phyloP scores from a whole-genome alignment of 2,329 filamentous ascomycete genomes.

The Colletotrichum neosansevieriae region DNA sequence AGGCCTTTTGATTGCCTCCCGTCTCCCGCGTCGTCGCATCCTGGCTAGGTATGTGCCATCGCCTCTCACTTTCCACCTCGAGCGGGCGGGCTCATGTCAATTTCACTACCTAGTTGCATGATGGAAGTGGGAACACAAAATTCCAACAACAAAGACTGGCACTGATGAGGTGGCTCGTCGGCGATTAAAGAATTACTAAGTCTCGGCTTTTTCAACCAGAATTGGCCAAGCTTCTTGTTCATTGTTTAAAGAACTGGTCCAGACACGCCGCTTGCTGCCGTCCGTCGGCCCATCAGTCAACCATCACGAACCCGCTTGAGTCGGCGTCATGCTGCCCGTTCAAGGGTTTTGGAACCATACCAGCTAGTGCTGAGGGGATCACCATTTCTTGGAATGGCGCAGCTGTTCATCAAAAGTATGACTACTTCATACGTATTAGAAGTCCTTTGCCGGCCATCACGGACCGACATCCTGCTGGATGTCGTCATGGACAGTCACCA shows the following conservation, averaged over 20 bases:
- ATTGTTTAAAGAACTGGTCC: not conserved
- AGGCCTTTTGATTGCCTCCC: constrained; percentile 8
- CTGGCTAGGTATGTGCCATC: constrained; percentile 19
- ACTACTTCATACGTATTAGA: not conserved
- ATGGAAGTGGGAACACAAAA: not conserved
- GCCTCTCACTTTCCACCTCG: not conserved
- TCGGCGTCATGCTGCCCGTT: not conserved
- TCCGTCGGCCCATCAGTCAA: not conserved
- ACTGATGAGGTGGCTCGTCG: not conserved
- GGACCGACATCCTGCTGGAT: not conserved
- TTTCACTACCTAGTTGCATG: not conserved
- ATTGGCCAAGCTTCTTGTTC: constrained; percentile 17
- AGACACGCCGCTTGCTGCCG: not conserved
- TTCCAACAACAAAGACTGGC: constrained; percentile 25
- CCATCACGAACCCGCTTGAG: not conserved
- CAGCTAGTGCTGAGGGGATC: not conserved
- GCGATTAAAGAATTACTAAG: constrained; percentile 14
- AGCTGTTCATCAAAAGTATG: not conserved
- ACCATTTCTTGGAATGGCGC: not conserved
- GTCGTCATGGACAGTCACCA: not conserved
- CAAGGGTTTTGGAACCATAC: not conserved
- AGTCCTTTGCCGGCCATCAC: not conserved
- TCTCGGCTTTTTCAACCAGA: not conserved
- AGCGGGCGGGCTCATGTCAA: not conserved
- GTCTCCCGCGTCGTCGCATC: not conserved